A percentile compares a stretch with the other conserved stretches of the same genome.
These are phyloP conservation scores for Metarhizium album DNA, from an alignment of 2,329 filamentous ascomycete species.

Conservation along the genomic window DNA sequence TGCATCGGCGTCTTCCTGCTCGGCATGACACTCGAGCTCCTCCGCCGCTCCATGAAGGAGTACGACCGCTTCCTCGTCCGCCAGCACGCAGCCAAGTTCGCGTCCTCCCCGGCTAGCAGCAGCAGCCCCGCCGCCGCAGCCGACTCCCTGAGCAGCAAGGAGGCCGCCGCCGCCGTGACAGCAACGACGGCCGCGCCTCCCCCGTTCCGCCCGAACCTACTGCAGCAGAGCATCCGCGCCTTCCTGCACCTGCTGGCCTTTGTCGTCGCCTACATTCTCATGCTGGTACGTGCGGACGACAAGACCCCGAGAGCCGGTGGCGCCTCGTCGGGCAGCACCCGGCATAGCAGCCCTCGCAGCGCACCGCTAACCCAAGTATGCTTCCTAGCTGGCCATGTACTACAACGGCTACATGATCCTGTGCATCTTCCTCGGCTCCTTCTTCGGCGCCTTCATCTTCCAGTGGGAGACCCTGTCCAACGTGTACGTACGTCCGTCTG, in stretches of 20 bases:
- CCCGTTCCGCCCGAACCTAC: conserved; percentile 43
- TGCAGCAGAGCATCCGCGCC: conserved; percentile 58
- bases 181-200: conserved; percentile 12
- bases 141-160: conserved; percentile 14
- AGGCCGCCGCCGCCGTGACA: conserved; percentile 6
- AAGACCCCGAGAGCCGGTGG: too few species aligned
- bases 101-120: conserved; percentile 6
- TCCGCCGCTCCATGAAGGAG: conserved; percentile 60
- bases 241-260: conserved; percentile 61
- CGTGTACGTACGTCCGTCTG: too few species aligned
- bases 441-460: conserved; percentile 61
- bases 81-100: conserved; percentile 31
- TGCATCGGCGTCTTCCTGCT: conserved; percentile 72
- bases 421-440: conserved; percentile 68
- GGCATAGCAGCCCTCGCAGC: too few species aligned
- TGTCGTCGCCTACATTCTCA: conserved; percentile 66
- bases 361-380: conserved; percentile 5
- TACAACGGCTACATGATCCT: conserved; percentile 69
- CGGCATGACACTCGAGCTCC: conserved; percentile 58
- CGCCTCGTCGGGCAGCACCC: too few species aligned
- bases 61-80: conserved; percentile 58
- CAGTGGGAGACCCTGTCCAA: conserved; percentile 50
- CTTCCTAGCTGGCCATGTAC: conserved; percentile 42
- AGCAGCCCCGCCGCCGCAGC: conserved; percentile 5
- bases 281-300: conserved; percentile 45